Evolutionary conservation across 148 eudicot species (phyloP).

Genomic region (Talinum fruticosum): DNA sequence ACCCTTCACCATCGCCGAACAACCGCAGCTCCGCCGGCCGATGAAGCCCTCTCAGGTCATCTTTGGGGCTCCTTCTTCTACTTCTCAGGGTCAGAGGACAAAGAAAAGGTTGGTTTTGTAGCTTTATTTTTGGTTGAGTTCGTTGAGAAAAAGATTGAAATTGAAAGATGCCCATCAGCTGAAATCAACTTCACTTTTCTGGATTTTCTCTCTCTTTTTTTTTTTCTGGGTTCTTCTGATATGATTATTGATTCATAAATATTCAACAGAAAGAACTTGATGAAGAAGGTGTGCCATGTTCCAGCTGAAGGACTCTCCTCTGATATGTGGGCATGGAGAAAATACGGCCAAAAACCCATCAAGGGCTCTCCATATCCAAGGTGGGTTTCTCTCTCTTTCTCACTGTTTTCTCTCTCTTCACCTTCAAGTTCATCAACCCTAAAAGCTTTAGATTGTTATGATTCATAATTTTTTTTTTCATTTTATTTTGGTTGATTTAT

Average conservation of each 20-base stretch:
- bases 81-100: slow-evolving; percentile 39
- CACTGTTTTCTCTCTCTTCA: background rate
- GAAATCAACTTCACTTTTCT: slow-evolving; percentile 8
- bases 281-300: slow-evolving; percentile 83
- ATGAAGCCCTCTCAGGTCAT: slow-evolving; percentile 31
- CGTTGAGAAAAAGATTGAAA: background rate
- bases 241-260: background rate
- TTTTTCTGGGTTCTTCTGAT: slow-evolving; percentile 17
- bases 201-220: slow-evolving; percentile 10
- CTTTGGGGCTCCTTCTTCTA: slow-evolving; percentile 17
- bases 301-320: slow-evolving; percentile 82
- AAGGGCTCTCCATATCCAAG: slow-evolving; percentile 98
- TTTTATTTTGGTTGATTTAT: background rate
- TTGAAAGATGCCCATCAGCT: slow-evolving; percentile 1
- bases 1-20: slow-evolving; percentile 11
- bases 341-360: slow-evolving; percentile 96
- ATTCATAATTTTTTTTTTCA: background rate
- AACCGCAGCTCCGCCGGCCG: slow-evolving; percentile 24
- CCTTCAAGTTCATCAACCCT: background rate
- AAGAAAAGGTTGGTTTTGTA: slow-evolving; percentile 56
- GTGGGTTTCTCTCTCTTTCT: slow-evolving; percentile 27
- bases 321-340: slow-evolving; percentile 97
- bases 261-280: slow-evolving; percentile 57
- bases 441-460: no score
- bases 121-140: background rate